Conservation (phyloP, 371 early-diverging fungal species). For the Apophysomyces sp. region DNA sequence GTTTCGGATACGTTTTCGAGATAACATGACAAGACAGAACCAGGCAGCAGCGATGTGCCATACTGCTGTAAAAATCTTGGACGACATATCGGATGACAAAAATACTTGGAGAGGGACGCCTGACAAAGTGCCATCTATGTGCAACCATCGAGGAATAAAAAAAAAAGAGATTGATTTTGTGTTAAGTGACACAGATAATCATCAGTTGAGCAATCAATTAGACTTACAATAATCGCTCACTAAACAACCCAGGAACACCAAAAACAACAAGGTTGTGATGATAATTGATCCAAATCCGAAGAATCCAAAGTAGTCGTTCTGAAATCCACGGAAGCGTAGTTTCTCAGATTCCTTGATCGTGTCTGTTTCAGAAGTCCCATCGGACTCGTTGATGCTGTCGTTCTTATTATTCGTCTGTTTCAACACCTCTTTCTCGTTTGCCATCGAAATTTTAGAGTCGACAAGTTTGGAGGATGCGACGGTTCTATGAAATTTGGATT, state of each 20-base stretch:
- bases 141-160: neutral
- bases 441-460: neutral
- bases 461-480: neutral
- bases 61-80: constrained; percentile 63
- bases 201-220: neutral
- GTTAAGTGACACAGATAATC: neutral
- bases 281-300: constrained; percentile 53
- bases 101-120: constrained; percentile 41
- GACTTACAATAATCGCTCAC: constrained; percentile 71
- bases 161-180: too few species aligned
- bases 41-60: constrained; percentile 70
- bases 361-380: constrained; percentile 15
- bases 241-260: constrained; percentile 67
- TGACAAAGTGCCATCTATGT: constrained; percentile 45
- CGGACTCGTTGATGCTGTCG: constrained; percentile 8
- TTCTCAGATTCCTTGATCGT: constrained; percentile 42
- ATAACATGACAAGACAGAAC: constrained; percentile 54
- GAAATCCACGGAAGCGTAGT: constrained; percentile 65
- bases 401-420: neutral
- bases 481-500: constrained; percentile 1
- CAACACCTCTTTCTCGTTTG: constrained; percentile 2
- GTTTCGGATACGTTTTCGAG: constrained; percentile 48
- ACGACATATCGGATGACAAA: constrained; percentile 54
- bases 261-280: constrained; percentile 57
- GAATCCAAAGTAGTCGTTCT: constrained; percentile 53